A percentile compares a stretch with the other conserved stretches of the same genome.
Conservation (phyloP, 495 filamentous ascomycete genomes). For the Podospora bellae-mahoneyi region DNA sequence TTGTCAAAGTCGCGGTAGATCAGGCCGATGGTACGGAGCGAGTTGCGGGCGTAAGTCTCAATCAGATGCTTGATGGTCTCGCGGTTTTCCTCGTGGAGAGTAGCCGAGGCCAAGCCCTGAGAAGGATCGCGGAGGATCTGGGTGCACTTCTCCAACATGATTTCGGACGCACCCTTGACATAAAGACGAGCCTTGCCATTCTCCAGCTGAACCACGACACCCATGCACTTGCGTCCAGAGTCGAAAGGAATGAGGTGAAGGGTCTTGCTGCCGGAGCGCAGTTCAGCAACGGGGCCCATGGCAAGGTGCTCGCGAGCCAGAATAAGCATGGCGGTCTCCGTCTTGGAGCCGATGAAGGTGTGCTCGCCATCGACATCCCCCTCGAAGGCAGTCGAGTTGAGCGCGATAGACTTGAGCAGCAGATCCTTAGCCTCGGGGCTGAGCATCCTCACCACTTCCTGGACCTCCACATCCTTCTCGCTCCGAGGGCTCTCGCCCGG, state of each 20-base stretch:
- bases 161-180: conserved; percentile 89
- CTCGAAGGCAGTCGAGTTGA: conserved; percentile 90
- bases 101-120: conserved; percentile 49
- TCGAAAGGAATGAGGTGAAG: conserved; percentile 82
- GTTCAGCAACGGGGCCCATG: conserved; percentile 66
- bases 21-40: conserved; percentile 82
- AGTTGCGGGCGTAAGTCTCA: conserved; percentile 71
- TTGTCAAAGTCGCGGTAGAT: conserved; percentile 83
- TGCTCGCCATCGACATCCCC: conserved; percentile 68
- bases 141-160: conserved; percentile 69
- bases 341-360: conserved; percentile 84
- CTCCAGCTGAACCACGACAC: conserved; percentile 63
- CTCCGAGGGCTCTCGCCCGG: conserved; percentile 16
- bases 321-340: conserved; percentile 76
- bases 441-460: conserved; percentile 48
- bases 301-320: conserved; percentile 74
- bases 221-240: conserved; percentile 86
- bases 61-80: conserved; percentile 64
- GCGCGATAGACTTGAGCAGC: conserved; percentile 68
- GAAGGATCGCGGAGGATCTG: conserved; percentile 70
- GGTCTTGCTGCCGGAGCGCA: conserved; percentile 64
- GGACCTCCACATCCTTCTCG: conserved; percentile 23
- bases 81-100: conserved; percentile 57
- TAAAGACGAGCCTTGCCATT: conserved; percentile 66
- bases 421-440: conserved; percentile 57